phyloP scores from a whole-genome alignment of 2,329 filamentous ascomycete species.

The Pseudogymnoascus sp. region DNA sequence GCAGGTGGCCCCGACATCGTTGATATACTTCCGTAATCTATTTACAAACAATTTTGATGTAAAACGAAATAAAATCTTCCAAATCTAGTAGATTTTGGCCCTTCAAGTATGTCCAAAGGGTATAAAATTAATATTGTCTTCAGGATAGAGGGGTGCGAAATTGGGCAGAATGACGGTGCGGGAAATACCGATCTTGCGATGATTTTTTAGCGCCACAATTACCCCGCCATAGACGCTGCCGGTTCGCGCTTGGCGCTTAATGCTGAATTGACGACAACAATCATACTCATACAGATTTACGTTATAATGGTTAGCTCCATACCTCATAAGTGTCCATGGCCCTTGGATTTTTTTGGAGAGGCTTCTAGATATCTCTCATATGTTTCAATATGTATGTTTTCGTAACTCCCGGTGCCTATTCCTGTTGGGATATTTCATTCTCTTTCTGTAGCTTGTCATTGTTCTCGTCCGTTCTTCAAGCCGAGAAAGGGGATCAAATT shows the following conservation, averaged over 20 bases:
- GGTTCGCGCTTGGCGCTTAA: background rate
- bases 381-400: background rate
- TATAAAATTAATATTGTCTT: background rate
- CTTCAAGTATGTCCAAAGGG: background rate
- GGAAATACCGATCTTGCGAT: conserved; percentile 3
- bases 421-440: background rate
- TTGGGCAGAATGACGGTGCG: conserved; percentile 4
- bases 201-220: background rate
- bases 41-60: background rate
- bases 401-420: background rate
- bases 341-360: background rate
- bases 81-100: background rate
- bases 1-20: conserved; percentile 19
- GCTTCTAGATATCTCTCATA: background rate
- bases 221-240: background rate
- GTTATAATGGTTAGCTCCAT: background rate
- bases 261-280: background rate
- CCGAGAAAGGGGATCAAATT: background rate
- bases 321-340: background rate
- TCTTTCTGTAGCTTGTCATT: background rate
- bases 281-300: background rate
- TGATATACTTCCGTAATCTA: background rate
- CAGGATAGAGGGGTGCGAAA: background rate
- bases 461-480: background rate
- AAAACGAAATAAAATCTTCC: background rate